Base-by-base conservation (phyloP, 768 basidiomycete genomes). In the Termitomyces sp. region DNA sequence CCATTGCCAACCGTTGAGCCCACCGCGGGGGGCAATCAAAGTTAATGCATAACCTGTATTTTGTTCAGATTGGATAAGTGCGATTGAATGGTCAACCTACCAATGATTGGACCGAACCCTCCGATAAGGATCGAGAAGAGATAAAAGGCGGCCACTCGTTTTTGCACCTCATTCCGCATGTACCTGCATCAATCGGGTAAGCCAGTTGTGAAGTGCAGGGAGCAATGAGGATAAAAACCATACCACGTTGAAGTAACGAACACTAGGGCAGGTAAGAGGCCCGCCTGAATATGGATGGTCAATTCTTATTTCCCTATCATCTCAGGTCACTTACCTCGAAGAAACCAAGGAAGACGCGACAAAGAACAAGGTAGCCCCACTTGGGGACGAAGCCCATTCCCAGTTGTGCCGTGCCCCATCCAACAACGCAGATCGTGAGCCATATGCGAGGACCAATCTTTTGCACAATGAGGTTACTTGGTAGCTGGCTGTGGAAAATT, bases 191-290 rank as follows among this genome's bases (percentile, higher is more conserved):
- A n/a, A 30, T 7, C 16, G 27, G 11, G 11, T 53, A 13, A 54
- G 53, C 5, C n/a, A 42, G 8, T 11, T 3, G 11, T 39, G n/a
- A 30, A 30, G 3, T 11, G 0, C 16, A 36, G 12, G 7, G 6
- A n/a, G 30, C 7, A 24, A 30, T 34, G 12, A 6, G 13, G 11
- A 20, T 13, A 48, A 45, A 44, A 59, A 37, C 5, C 44, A 2
- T 61, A 69, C 76, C 76, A 78, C 9, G 75, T 76, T 0, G 74
- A 73, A 44, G 78, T 73, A 27, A 78, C 73, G 65, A 75, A 78
- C 2, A 75, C 69, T 15, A 77, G 62, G 0, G 72, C 72, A 39
- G 78, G 77, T 64, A 78, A 76, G 65, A 79, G 78, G 7, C 72
- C 74, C 11, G 76, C 74, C 75, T 75, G 24, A 1, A 24, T 27